phyloP scores from a whole-genome alignment of 768 basidiomycete genomes.

The Naganishia randhawae region DNA sequence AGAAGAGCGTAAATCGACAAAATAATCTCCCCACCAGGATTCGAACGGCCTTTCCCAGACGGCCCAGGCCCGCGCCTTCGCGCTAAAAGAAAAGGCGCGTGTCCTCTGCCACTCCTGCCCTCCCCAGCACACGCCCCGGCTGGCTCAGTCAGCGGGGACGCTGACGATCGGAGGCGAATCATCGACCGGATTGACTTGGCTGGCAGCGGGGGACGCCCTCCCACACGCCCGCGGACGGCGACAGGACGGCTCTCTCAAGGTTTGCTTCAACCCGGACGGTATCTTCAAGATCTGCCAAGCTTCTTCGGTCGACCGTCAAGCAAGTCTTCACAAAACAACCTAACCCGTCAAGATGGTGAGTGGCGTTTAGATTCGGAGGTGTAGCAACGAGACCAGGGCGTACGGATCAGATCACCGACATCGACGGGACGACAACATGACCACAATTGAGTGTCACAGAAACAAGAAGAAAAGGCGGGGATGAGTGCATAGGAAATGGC shows the following conservation, averaged over 20 bases:
- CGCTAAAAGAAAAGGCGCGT: not conserved
- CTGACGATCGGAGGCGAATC: slow-evolving; percentile 25
- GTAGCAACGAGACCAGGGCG: not conserved
- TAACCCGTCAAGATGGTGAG: slow-evolving; percentile 25
- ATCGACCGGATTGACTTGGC: slow-evolving; percentile 22
- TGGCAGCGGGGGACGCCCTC: not conserved
- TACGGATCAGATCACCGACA: slow-evolving; percentile 10
- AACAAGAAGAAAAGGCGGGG: not conserved
- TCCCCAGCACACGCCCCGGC: not conserved
- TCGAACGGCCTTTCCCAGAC: not conserved
- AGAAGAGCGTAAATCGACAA: not conserved
- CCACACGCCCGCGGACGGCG: not conserved
- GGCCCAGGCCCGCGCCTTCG: not conserved
- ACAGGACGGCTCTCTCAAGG: slow-evolving; percentile 23
- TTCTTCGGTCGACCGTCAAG: slow-evolving; percentile 24
- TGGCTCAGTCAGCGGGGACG: not conserved
- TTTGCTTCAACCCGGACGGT: slow-evolving; percentile 16
- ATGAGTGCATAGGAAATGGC: not conserved
- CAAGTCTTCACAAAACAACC: slow-evolving; percentile 23
- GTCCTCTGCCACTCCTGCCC: not conserved
- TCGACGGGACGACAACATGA: not conserved
- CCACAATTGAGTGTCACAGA: not conserved
- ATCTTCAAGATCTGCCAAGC: not conserved
- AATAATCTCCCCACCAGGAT: not conserved
- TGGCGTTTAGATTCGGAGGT: not conserved